Percentiles rank a stretch among this genome's conserved stretches.
Conservation (phyloP, 345 rosid species). For the Ceriops decandra region DNA sequence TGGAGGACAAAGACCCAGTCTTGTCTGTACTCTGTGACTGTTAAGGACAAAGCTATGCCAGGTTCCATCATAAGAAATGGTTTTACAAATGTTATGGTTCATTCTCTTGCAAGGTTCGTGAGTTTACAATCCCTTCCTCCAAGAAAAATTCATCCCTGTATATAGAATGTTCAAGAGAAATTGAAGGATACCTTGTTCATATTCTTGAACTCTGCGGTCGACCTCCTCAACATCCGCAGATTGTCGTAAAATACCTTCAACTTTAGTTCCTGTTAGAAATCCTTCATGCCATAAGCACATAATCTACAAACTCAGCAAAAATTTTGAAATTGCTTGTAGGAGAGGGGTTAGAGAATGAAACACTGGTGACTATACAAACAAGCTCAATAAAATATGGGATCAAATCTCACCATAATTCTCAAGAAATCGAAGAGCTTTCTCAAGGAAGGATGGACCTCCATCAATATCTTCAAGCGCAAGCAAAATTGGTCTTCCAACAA, state of each 20-base stretch:
- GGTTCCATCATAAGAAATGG: no score
- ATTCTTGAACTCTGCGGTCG: conserved; percentile 86
- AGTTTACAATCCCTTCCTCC: not conserved
- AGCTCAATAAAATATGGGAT: conserved; percentile 10
- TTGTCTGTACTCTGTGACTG: not conserved
- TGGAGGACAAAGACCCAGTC: not conserved
- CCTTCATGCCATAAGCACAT: not conserved
- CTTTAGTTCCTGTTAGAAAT: conserved; percentile 62
- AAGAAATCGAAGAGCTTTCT: conserved; percentile 93
- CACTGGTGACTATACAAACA: not conserved
- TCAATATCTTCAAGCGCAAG: conserved; percentile 99
- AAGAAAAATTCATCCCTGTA: not conserved
- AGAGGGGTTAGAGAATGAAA: not conserved
- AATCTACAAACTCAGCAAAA: not conserved
- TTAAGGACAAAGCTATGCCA: not conserved
- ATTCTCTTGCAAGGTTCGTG: not conserved
- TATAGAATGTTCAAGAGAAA: conserved; percentile 10
- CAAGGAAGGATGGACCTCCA: conserved; percentile 97
- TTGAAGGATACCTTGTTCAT: conserved; percentile 68
- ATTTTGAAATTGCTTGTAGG: not conserved
- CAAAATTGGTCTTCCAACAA: conserved; percentile 95
- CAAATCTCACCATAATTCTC: conserved; percentile 77
- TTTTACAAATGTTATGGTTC: not conserved
- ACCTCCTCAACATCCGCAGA: conserved; percentile 99
- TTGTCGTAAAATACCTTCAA: conserved; percentile 89